These are phyloP conservation scores for Wolfiporia cocos DNA, from an alignment of 1,284 basidiomycete genomes.

Conservation along the genomic window DNA sequence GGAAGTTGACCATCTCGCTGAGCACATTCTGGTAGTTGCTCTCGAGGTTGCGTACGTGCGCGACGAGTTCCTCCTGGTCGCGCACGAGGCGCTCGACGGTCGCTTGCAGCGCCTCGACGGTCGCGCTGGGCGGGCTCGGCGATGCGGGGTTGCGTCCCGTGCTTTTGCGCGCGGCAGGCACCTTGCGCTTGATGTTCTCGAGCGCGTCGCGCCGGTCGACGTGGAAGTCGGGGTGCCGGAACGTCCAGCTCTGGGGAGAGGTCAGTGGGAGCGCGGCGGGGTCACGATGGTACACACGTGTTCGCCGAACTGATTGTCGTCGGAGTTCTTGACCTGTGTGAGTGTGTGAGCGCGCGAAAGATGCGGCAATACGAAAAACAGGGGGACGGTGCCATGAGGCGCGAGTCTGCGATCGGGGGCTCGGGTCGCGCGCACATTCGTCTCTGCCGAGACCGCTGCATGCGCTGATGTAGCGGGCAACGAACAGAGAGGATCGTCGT, in stretches of 20 bases:
- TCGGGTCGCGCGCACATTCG: no score
- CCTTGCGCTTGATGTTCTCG: slow-evolving; percentile 94
- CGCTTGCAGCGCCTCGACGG: slow-evolving; percentile 36
- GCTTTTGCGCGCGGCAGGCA: slow-evolving; percentile 66
- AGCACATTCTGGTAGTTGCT: slow-evolving; percentile 75
- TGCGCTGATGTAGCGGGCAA: no score
- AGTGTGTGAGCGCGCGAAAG: background rate
- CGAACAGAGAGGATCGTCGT: no score
- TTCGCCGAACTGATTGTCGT: slow-evolving; percentile 74
- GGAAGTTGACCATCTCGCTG: slow-evolving; percentile 79
- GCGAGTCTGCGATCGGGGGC: no score
- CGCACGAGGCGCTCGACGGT: slow-evolving; percentile 46
- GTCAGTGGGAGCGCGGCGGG: background rate
- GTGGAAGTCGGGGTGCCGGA: slow-evolving; percentile 92
- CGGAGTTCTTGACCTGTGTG: slow-evolving; percentile 67
- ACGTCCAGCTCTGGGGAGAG: slow-evolving; percentile 80
- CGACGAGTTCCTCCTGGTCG: slow-evolving; percentile 54
- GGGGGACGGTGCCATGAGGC: no score
- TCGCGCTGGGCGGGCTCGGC: slow-evolving; percentile 18
- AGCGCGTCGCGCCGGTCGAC: slow-evolving; percentile 80
- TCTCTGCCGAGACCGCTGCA: no score
- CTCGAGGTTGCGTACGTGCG: slow-evolving; percentile 61
- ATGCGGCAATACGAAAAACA: no score
- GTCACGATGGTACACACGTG: slow-evolving; percentile 42
- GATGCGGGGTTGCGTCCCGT: slow-evolving; percentile 24